phyloP scores from a whole-genome alignment of 192 early-diverging fungal genomes.

The Podila epigama region DNA sequence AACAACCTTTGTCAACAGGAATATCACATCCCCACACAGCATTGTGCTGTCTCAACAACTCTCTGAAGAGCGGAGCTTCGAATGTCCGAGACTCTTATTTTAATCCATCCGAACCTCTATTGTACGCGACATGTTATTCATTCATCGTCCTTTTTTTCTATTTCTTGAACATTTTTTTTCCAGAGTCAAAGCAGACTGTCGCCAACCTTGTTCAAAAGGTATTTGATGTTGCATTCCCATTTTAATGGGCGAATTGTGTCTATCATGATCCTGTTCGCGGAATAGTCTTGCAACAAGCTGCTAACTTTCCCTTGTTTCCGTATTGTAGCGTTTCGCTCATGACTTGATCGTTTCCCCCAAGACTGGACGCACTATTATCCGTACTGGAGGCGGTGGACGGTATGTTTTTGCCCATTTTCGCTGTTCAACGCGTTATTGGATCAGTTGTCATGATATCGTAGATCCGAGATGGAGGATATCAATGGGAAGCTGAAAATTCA shows the following conservation, averaged over 20 bases:
- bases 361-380: conserved; percentile 66
- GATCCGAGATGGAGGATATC: background rate
- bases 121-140: background rate
- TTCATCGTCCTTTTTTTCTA: too few species aligned
- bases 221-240: too few species aligned
- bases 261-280: too few species aligned
- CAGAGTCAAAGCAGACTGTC: conserved; percentile 49
- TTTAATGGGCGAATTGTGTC: too few species aligned
- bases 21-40: too few species aligned
- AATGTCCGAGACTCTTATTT: too few species aligned
- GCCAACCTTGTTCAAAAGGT: conserved; percentile 42
- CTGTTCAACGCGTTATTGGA: background rate
- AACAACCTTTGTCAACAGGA: too few species aligned
- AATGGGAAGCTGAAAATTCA: background rate
- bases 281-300: too few species aligned
- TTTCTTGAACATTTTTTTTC: too few species aligned
- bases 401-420: conserved; percentile 39
- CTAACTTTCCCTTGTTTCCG: background rate
- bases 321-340: conserved; percentile 54
- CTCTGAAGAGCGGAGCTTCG: too few species aligned
- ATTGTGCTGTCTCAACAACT: too few species aligned
- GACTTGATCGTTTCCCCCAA: conserved; percentile 63
- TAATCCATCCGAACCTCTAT: too few species aligned
- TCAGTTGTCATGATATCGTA: background rate
- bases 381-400: conserved; percentile 72